Base-by-base conservation (phyloP, 345 rosid species). In the Gossypium herbaceum region DNA sequence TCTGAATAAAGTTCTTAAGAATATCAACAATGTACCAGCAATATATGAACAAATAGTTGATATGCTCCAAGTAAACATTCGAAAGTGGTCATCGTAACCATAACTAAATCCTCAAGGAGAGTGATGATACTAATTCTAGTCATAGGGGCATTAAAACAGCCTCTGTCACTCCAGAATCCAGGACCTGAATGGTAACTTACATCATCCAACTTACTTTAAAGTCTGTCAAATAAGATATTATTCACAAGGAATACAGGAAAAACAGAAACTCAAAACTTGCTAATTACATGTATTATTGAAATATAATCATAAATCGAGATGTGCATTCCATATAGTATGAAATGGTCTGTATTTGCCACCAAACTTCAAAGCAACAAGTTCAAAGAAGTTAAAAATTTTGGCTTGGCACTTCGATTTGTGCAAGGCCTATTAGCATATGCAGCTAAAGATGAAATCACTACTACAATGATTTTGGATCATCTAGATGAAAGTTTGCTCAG, bases 71-170 rank as follows among this genome's bases (percentile, higher is more conserved):
- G 90, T 85, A 65, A 84, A 87, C 80, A 81, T 74, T 77, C 94
- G 7, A 87, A 82, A 82, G 85, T 88, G 90, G 85, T 94, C 98
- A 79, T 92, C 94, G 41, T 90, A 92, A 60, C 86, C 83, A 82
- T 57, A 81, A 89, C 81, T 61, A 91, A 80, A 73, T 89, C 93
- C 76, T 85, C 85, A 60, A 94, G 75, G 75, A 85, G 80, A 73
- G 48, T 62, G 24, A 81, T 82, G 20, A 87, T 83, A 73, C 87
- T 86, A 73, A 72, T 67, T 86, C 82, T 88, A 64, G 91, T 86
- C 64, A 84, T 80, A 81, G 78, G 71, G 68, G 97, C 97, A 76
- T 86, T 77, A 94, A 85, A 76, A 92, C 91, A 56, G 97, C 94
- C 81, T 94, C 95, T 50, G 92, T 85, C 5, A 34, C 41, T 34